phyloP scores from a whole-genome alignment of 2,329 filamentous ascomycete species.

The Huntiella omanensis region DNA sequence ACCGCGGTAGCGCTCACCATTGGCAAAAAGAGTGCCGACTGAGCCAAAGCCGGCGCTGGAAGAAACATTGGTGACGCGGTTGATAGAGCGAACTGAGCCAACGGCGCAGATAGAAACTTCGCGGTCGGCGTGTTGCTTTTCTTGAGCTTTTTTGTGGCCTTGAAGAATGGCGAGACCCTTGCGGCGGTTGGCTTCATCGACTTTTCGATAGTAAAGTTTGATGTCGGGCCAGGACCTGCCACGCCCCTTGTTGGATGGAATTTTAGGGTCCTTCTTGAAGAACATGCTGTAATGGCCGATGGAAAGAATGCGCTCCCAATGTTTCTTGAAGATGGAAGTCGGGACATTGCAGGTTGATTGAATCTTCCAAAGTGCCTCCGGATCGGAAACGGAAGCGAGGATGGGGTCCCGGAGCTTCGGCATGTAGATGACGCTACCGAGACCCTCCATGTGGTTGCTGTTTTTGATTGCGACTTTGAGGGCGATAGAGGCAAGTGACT shows the following conservation, averaged over 20 bases:
- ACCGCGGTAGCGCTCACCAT: too few species aligned
- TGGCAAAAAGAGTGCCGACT: too few species aligned
- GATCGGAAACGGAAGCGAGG: too few species aligned
- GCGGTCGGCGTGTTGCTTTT: background rate
- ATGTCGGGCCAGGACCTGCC: background rate
- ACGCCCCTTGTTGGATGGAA: background rate
- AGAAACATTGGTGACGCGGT: constrained; percentile 3
- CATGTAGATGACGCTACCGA: too few species aligned
- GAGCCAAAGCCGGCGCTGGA: too few species aligned
- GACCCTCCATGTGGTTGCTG: too few species aligned
- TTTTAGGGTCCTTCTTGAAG: background rate
- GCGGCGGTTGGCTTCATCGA: background rate
- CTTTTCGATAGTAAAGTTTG: background rate
- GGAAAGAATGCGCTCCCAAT: background rate
- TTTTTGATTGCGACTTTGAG: too few species aligned
- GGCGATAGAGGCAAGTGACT: too few species aligned
- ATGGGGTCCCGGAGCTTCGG: too few species aligned
- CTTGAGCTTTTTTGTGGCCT: background rate
- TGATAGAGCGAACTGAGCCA: constrained; percentile 2
- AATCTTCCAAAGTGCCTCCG: too few species aligned
- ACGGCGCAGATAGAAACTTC: background rate
- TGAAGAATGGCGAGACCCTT: background rate
- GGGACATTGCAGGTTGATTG: too few species aligned
- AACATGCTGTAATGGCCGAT: background rate
- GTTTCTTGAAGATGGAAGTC: too few species aligned